Conservation (phyloP, 306 rosid genomes). For the Rubus parviflorus region DNA sequence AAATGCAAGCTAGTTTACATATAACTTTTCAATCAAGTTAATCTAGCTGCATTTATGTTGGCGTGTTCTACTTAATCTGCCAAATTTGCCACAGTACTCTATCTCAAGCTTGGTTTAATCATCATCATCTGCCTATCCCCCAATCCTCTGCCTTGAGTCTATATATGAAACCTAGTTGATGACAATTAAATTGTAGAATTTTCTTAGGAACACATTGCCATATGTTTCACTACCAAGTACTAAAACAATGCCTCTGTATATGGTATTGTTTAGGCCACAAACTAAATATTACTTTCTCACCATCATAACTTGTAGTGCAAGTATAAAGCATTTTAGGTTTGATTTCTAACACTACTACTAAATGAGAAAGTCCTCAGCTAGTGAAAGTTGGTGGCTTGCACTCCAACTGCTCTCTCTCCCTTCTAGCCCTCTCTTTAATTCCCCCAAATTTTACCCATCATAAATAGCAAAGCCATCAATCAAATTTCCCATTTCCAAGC, state of each 20-base stretch:
- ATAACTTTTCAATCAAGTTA: background rate
- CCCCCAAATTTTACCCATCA: conserved; percentile 23
- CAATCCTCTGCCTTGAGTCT: background rate
- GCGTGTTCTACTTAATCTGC: background rate
- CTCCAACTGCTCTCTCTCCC: conserved; percentile 41
- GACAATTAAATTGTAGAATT: background rate
- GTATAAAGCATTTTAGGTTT: conserved; percentile 46
- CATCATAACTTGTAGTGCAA: conserved; percentile 36
- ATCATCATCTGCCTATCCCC: background rate
- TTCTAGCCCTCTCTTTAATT: conserved; percentile 16
- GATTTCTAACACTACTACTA: conserved; percentile 34
- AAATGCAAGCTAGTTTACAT: background rate
- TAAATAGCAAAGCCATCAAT: conserved; percentile 3
- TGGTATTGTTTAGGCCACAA: background rate
- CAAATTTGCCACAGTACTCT: background rate
- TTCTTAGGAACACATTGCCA: background rate
- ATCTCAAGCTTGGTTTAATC: background rate
- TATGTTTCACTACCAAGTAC: background rate
- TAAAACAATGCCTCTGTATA: background rate
- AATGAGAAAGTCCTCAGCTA: conserved; percentile 10
- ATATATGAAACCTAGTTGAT: background rate
- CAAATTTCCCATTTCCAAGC: conserved; percentile 13
- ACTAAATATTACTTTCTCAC: background rate
- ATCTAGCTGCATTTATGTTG: background rate
- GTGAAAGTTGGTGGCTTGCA: conserved; percentile 58